phyloP scores from a whole-genome alignment of 2,329 filamentous ascomycete genomes.

The Daldinia sp. region DNA sequence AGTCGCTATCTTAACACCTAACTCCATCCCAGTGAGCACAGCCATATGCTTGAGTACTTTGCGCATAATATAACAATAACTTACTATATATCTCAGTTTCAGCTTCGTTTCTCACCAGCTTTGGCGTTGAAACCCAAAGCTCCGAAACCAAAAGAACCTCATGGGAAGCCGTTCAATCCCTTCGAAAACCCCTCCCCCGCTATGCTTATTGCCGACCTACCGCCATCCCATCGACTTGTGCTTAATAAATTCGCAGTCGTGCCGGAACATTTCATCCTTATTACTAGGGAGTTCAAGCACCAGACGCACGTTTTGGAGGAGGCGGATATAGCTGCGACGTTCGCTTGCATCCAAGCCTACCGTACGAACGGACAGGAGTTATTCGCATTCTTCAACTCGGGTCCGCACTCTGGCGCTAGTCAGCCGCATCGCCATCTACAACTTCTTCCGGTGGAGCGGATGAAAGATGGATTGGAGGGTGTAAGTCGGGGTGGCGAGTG shows the following conservation, averaged over 20 bases:
- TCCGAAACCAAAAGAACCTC: slow-evolving; percentile 55
- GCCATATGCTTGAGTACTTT: background rate
- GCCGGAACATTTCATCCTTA: slow-evolving; percentile 77
- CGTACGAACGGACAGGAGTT: slow-evolving; percentile 55
- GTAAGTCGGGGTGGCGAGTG: slow-evolving; percentile 54
- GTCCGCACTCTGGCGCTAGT: slow-evolving; percentile 75
- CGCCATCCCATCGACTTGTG: slow-evolving; percentile 71
- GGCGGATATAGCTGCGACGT: slow-evolving; percentile 70
- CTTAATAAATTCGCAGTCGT: slow-evolving; percentile 83
- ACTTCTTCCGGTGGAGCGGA: slow-evolving; percentile 73
- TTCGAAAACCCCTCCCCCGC: slow-evolving; percentile 71
- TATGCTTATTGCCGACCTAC: slow-evolving; percentile 67
- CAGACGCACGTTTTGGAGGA: slow-evolving; percentile 73
- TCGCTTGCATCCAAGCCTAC: slow-evolving; percentile 72
- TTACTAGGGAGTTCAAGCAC: slow-evolving; percentile 71
- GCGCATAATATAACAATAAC: slow-evolving; percentile 4
- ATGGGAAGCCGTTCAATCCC: slow-evolving; percentile 66
- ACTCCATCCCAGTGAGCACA: slow-evolving; percentile 44
- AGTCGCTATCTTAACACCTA: slow-evolving; percentile 61
- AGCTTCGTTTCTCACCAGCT: slow-evolving; percentile 77
- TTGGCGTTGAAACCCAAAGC: slow-evolving; percentile 75
- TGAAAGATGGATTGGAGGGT: slow-evolving; percentile 65
- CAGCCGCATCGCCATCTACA: slow-evolving; percentile 80
- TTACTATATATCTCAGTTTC: slow-evolving; percentile 66
- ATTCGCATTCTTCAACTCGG: slow-evolving; percentile 79